These are phyloP conservation scores for Nothopassalora personata DNA, from an alignment of 2,329 filamentous ascomycete genomes.

Conservation along the genomic window DNA sequence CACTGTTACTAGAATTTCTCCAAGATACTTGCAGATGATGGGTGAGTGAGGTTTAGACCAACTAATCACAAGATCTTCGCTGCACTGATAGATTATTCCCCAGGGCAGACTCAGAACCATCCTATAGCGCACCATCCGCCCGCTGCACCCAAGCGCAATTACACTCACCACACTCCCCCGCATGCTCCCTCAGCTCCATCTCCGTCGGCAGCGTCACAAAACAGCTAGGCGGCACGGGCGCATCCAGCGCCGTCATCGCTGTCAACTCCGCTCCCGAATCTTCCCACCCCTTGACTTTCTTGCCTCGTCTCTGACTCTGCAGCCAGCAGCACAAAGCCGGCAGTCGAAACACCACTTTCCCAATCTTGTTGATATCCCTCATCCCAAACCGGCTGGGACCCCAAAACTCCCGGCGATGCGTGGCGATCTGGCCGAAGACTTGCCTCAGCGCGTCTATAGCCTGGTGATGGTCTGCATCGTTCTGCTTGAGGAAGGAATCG, in stretches of 20 bases:
- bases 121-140: background rate
- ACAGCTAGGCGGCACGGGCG: background rate
- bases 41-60: background rate
- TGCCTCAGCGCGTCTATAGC: background rate
- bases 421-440: background rate
- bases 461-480: background rate
- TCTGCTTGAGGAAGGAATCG: background rate
- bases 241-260: background rate
- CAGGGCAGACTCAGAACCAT: background rate
- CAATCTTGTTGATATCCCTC: constrained; percentile 3
- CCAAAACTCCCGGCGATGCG: background rate
- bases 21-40: no score
- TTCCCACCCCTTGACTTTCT: background rate
- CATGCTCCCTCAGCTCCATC: background rate
- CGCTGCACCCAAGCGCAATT: background rate
- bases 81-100: background rate
- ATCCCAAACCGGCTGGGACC: background rate
- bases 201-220: background rate
- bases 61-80: no score
- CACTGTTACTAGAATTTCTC: background rate
- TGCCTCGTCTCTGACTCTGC: background rate
- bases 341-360: background rate
- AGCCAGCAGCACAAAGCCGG: constrained; percentile 1
- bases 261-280: background rate
- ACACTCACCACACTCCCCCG: background rate